phyloP scores from a whole-genome alignment of 208 protist species.

The Porcisia hertigi region DNA sequence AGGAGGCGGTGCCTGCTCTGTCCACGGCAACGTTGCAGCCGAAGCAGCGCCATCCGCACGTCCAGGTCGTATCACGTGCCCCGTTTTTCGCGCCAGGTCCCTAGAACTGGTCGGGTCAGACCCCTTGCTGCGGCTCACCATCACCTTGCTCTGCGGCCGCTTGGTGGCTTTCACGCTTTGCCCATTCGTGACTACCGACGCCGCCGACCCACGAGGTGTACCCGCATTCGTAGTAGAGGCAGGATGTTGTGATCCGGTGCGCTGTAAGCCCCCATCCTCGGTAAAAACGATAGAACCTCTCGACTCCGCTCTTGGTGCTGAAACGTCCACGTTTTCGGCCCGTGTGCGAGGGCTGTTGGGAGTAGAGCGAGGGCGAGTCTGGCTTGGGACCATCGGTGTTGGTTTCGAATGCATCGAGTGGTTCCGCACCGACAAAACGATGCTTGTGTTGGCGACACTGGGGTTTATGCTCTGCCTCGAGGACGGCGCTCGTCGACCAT shows the following conservation, averaged over 20 bases:
- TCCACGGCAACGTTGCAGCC: background rate
- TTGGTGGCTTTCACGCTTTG: slow-evolving; percentile 16
- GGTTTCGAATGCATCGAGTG: background rate
- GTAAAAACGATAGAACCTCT: background rate
- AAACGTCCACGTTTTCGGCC: background rate
- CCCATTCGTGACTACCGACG: slow-evolving; percentile 12
- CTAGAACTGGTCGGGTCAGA: slow-evolving; percentile 25
- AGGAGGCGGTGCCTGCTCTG: slow-evolving; percentile 27
- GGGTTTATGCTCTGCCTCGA: slow-evolving; percentile 25
- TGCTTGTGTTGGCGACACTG: background rate
- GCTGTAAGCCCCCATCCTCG: background rate
- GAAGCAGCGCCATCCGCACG: slow-evolving; percentile 11
- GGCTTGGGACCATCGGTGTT: background rate
- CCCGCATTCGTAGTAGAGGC: slow-evolving; percentile 5
- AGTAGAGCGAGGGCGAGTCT: background rate
- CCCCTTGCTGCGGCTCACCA: slow-evolving; percentile 25
- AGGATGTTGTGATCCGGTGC: slow-evolving; percentile 3
- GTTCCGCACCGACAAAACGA: slow-evolving; percentile 5
- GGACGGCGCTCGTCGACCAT: background rate
- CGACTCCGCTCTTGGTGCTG: slow-evolving; percentile 10
- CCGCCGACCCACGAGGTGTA: slow-evolving; percentile 11
- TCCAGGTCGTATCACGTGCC: slow-evolving; percentile 30
- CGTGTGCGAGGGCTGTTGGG: background rate
- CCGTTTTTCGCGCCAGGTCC: slow-evolving; percentile 28
- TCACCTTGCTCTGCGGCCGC: slow-evolving; percentile 28